Percentiles rank a stretch among this genome's conserved stretches.
Evolutionary conservation across 345 rosid species (phyloP).

Genomic region (Lagerstroemia speciosa): DNA sequence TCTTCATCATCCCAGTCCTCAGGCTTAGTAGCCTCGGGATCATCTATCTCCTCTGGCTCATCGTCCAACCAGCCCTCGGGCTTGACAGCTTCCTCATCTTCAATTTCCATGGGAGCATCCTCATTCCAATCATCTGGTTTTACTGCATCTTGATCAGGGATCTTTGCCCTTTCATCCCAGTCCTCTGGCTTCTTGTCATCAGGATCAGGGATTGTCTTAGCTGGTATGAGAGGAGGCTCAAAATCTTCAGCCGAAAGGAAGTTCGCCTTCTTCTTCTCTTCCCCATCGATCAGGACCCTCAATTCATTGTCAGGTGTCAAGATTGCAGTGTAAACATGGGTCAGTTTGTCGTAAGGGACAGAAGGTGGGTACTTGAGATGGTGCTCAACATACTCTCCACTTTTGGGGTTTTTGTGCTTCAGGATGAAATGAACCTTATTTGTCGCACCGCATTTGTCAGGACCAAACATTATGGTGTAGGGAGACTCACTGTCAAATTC

Average conservation of each 20-base stretch:
- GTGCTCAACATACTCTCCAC: conserved; percentile 40
- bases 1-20: conserved; percentile 65
- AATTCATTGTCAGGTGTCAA: conserved; percentile 34
- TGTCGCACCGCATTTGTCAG: conserved; percentile 49
- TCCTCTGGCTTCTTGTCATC: conserved; percentile 51
- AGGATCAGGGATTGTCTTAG: conserved; percentile 43
- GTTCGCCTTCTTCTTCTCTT: conserved; percentile 40
- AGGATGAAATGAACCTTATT: conserved; percentile 54
- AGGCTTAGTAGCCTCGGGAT: conserved; percentile 49
- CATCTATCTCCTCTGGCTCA: conserved; percentile 50
- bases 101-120: conserved; percentile 41
- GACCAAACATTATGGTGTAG: conserved; percentile 60
- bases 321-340: conserved; percentile 53
- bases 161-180: conserved; percentile 45
- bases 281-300: conserved; percentile 39
- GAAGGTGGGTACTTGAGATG: conserved; percentile 45
- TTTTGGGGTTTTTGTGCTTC: conserved; percentile 47
- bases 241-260: conserved; percentile 42
- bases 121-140: conserved; percentile 64
- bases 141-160: conserved; percentile 33
- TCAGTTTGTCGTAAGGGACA: conserved; percentile 37
- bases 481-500: conserved; percentile 39
- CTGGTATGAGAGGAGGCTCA: conserved; percentile 44
- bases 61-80: conserved; percentile 62
- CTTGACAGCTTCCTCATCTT: conserved; percentile 41